Evolutionary conservation across 192 early-diverging fungal genomes (phyloP).

Genomic region (Umbelopsis isabellina): DNA sequence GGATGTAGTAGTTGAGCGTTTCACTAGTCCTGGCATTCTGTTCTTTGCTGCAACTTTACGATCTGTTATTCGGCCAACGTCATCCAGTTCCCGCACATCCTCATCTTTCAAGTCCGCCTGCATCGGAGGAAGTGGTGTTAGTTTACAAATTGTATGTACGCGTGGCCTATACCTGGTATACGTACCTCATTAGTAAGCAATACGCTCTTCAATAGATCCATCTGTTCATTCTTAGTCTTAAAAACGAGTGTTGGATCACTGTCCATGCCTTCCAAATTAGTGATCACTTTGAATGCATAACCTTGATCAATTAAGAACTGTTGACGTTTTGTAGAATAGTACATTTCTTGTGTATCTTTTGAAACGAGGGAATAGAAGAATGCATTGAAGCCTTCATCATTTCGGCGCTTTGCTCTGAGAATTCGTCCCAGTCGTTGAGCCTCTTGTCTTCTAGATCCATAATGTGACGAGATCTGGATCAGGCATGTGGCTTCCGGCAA

Average conservation of each 20-base stretch:
- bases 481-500: constrained; percentile 97
- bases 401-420: constrained; percentile 91
- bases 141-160: background rate
- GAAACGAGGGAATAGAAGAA: constrained; percentile 99
- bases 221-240: constrained; percentile 69
- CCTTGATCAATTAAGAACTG: constrained; percentile 99
- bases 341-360: constrained; percentile 98
- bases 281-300: constrained; percentile 99
- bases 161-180: constrained; percentile 22
- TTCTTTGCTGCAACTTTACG: constrained; percentile 40
- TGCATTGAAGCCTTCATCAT: constrained; percentile 93
- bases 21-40: constrained; percentile 39
- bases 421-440: constrained; percentile 94
- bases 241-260: constrained; percentile 78
- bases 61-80: constrained; percentile 50
- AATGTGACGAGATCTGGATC: constrained; percentile 99
- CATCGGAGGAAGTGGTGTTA: background rate
- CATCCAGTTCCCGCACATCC: constrained; percentile 50
- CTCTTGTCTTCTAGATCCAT: constrained; percentile 97
- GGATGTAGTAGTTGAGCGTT: constrained; percentile 64
- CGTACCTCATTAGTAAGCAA: constrained; percentile 70
- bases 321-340: constrained; percentile 96
- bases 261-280: constrained; percentile 92
- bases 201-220: constrained; percentile 85
- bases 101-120: constrained; percentile 66